phyloP scores from a whole-genome alignment of 257 asterid genomes.

The Rhazya stricta region DNA sequence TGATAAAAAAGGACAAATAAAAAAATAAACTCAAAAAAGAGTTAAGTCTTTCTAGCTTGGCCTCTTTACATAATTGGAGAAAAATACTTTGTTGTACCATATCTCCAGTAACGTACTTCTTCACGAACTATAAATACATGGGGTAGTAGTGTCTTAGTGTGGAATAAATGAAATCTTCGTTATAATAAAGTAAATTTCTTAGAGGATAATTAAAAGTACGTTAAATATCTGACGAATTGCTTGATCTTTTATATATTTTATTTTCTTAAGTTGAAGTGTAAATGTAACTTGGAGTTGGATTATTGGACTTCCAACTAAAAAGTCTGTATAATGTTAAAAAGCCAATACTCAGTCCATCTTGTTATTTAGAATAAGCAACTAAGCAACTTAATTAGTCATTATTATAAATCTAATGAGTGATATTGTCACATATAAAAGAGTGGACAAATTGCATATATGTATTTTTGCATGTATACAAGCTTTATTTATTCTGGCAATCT shows the following conservation, averaged over 20 bases:
- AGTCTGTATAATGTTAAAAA: too few relatives aligned
- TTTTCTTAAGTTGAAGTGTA: too few relatives aligned
- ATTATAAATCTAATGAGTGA: too few relatives aligned
- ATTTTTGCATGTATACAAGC: neutral
- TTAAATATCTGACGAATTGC: neutral
- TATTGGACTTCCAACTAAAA: too few relatives aligned
- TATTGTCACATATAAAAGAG: too few relatives aligned
- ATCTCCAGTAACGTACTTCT: neutral
- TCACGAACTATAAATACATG: neutral
- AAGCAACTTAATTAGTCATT: too few relatives aligned
- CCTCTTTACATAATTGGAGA: neutral
- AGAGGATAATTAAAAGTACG: neutral
- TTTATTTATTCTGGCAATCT: neutral
- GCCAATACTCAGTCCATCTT: too few relatives aligned
- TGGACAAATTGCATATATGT: neutral
- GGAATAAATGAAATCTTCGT: neutral
- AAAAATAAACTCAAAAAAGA: neutral
- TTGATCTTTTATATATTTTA: too few relatives aligned
- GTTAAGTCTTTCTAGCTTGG: neutral
- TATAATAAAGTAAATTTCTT: neutral
- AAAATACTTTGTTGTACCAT: neutral
- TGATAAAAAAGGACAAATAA: neutral
- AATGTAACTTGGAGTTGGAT: too few relatives aligned
- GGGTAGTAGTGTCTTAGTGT: neutral
- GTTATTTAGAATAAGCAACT: too few relatives aligned